These are phyloP conservation scores for Ogataea populi-albae DNA, from an alignment of 805 yeast species.

Conservation along the genomic window DNA sequence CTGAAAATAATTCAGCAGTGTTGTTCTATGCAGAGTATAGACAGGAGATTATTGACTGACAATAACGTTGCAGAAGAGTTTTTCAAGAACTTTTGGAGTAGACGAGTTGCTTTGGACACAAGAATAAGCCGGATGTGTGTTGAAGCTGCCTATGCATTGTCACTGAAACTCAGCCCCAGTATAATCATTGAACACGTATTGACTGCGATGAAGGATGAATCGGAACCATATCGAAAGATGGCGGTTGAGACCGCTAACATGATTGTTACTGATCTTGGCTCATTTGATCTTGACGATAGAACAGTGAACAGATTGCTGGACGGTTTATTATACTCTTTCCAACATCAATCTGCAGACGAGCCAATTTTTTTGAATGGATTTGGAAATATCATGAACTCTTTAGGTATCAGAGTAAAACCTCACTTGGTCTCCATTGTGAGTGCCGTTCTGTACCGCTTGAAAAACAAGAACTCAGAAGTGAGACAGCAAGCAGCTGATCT, in stretches of 20 bases:
- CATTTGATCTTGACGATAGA: slow-evolving; percentile 59
- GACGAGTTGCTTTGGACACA: slow-evolving; percentile 71
- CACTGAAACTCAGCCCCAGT: slow-evolving; percentile 65
- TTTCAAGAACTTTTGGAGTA: slow-evolving; percentile 73
- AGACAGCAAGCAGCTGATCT: slow-evolving; percentile 86
- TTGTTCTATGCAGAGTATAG: slow-evolving; percentile 57
- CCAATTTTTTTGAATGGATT: slow-evolving; percentile 56
- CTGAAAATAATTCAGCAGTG: slow-evolving; percentile 66
- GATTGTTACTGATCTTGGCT: slow-evolving; percentile 49
- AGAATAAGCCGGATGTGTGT: slow-evolving; percentile 59
- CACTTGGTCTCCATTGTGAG: slow-evolving; percentile 71
- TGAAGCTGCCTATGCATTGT: slow-evolving; percentile 66
- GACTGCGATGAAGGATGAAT: slow-evolving; percentile 68
- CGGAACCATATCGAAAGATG: slow-evolving; percentile 78
- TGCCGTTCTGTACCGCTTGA: slow-evolving; percentile 67
- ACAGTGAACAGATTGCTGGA: slow-evolving; percentile 68
- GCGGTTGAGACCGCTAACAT: slow-evolving; percentile 66
- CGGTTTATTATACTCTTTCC: slow-evolving; percentile 76
- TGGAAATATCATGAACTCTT: slow-evolving; percentile 56
- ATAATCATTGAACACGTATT: slow-evolving; percentile 57
- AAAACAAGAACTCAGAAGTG: slow-evolving; percentile 65
- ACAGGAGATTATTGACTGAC: slow-evolving; percentile 45
- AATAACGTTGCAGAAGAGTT: slow-evolving; percentile 56
- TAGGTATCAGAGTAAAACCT: slow-evolving; percentile 65
- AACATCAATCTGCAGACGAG: slow-evolving; percentile 66